These are phyloP conservation scores for Delphinella strobiligena DNA, from an alignment of 2,329 filamentous ascomycete species.

Conservation along the genomic window DNA sequence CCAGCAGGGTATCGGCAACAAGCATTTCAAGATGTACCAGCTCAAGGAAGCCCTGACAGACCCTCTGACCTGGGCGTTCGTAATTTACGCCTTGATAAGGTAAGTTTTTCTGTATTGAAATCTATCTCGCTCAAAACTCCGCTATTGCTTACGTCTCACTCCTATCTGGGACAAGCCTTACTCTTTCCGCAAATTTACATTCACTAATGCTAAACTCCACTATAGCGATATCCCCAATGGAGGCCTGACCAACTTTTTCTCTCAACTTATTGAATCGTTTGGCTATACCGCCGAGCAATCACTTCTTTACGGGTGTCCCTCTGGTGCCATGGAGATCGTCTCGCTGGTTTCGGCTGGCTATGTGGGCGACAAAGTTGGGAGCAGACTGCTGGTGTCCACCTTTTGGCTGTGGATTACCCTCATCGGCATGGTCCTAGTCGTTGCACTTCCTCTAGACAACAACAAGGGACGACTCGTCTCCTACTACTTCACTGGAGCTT, in stretches of 20 bases:
- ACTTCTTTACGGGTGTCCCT: slow-evolving; percentile 52
- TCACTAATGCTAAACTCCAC: too few species aligned
- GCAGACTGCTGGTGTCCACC: slow-evolving; percentile 45
- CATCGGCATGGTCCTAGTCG: slow-evolving; percentile 53
- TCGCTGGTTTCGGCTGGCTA: slow-evolving; percentile 44
- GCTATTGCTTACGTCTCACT: too few species aligned
- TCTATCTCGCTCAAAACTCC: too few species aligned
- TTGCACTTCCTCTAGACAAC: slow-evolving; percentile 46
- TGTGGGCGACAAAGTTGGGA: slow-evolving; percentile 43
- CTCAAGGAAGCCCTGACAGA: slow-evolving; percentile 46
- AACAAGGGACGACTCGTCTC: slow-evolving; percentile 49
- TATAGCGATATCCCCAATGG: slow-evolving; percentile 49
- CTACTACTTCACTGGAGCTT: slow-evolving; percentile 53
- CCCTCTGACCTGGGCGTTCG: slow-evolving; percentile 49
- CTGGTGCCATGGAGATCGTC: slow-evolving; percentile 53
- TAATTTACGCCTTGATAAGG: slow-evolving; percentile 44
- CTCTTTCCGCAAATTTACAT: too few species aligned
- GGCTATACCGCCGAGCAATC: slow-evolving; percentile 53
- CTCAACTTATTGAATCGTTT: slow-evolving; percentile 48
- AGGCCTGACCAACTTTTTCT: slow-evolving; percentile 50
- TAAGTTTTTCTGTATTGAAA: background rate
- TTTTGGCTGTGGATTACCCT: slow-evolving; percentile 41
- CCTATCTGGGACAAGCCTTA: too few species aligned
- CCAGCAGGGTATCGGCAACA: slow-evolving; percentile 61
- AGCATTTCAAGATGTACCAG: slow-evolving; percentile 57